Evolutionary conservation across 78 protist species (phyloP).

Genomic region (Pelomyxa schiedti): DNA sequence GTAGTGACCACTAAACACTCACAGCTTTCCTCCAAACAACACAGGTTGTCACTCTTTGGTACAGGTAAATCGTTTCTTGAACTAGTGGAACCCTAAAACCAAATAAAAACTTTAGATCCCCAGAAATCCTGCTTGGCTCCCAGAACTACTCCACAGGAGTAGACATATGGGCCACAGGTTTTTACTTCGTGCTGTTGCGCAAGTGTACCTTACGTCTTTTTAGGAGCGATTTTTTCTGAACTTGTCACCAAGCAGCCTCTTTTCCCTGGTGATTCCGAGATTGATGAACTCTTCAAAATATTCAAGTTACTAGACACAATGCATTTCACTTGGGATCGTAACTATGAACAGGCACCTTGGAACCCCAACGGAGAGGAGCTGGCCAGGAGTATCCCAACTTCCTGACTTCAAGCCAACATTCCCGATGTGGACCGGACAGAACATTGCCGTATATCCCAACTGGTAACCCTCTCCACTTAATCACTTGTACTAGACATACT

Average conservation of each 20-base stretch:
- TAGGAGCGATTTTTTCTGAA: constrained; percentile 97
- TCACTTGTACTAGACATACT: too few species aligned
- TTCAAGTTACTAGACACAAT: constrained; percentile 43
- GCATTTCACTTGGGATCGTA: background rate
- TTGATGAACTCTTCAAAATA: constrained; percentile 84
- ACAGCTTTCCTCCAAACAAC: background rate
- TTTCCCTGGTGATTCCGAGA: constrained; percentile 88
- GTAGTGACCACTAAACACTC: too few species aligned
- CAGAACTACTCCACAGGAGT: constrained; percentile 85
- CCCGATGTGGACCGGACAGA: constrained; percentile 65
- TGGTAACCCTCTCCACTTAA: too few species aligned
- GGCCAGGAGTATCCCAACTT: constrained; percentile 76
- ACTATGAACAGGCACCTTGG: constrained; percentile 30
- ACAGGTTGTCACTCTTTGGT: background rate
- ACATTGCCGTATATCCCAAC: constrained; percentile 14
- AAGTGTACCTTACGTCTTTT: too few species aligned
- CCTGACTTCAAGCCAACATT: constrained; percentile 68
- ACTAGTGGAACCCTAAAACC: background rate
- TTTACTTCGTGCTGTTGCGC: too few species aligned
- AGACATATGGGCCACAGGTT: constrained; percentile 96
- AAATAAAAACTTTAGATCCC: constrained; percentile 91
- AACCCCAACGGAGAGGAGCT: constrained; percentile 72
- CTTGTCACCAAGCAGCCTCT: constrained; percentile 78
- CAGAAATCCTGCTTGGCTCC: constrained; percentile 95
- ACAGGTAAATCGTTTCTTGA: background rate